Base-by-base conservation (phyloP, 306 rosid species). In the Gastrolobium villosum region DNA sequence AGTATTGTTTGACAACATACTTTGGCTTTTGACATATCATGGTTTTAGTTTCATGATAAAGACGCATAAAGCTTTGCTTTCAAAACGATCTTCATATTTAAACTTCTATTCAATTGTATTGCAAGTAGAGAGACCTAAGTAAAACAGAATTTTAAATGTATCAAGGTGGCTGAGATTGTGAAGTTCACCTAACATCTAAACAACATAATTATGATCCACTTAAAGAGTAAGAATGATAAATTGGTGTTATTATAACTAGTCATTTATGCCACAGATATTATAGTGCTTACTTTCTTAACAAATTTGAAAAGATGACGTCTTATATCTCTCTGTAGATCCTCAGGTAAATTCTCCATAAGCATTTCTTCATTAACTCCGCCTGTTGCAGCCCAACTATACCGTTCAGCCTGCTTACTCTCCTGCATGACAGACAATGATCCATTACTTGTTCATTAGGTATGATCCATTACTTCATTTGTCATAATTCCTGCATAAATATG, bases 341-440 rank as follows among this genome's bases (percentile, higher is more conserved):
- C 98, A 0, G 98, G 97, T 77, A 94, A 84, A 84, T 87, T 81
- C 81, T 87, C 96, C 80, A 91, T 69, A 78, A 88, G 89, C 43
- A 63, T 60, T 83, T 91, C 96, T 79, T 91, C 98, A 77, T 91
- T 89, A 65, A 90, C 97, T 3, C 98, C 98, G 82, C 98, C 88
- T 54, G 98, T 91, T 36, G 98, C 97, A 45, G 94, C 97, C 98
- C 98, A 94, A 31, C 32, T 87, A 66, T 86, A 94, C 35, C 96
- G 83, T 84, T 94, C 98, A 32, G 97, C 96, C 70, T 80, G 82
- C 85, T 83, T 34, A 94, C 93, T 81, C 78, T 84, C 97, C 98
- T 94, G 56, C 82, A 75, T 28, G 20, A 50, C 10, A 69, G 66
- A 35, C 30, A 63, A 20, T 28, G 45, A 66, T 35, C 36, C 0